Conservation (phyloP, 257 asterid genomes). For the Oldenlandia corymbosa region DNA sequence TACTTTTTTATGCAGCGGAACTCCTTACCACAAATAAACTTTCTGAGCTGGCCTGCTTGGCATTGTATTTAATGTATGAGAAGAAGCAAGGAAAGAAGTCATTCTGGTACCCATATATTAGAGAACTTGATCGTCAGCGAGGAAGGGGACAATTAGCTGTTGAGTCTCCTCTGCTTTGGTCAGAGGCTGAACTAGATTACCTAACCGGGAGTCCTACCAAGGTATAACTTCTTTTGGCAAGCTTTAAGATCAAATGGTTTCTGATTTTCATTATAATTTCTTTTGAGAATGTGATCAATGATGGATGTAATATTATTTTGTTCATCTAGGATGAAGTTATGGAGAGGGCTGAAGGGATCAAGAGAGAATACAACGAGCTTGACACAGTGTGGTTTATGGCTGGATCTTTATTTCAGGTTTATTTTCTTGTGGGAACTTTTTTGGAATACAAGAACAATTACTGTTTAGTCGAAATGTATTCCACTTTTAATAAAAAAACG, state of each 20-base stretch:
- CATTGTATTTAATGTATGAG: conserved; percentile 94
- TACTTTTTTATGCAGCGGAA: conserved; percentile 64
- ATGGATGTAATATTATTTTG: conserved; percentile 12
- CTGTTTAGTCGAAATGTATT: not conserved
- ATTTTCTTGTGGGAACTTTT: conserved; percentile 3
- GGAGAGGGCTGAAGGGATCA: conserved; percentile 87
- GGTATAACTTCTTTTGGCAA: conserved; percentile 36
- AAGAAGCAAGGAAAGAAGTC: conserved; percentile 95
- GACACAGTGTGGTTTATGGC: conserved; percentile 99
- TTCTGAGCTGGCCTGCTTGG: conserved; percentile 96
- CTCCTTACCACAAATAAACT: conserved; percentile 90
- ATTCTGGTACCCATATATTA: conserved; percentile 89
- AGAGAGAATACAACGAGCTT: conserved; percentile 90
- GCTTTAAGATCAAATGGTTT: not conserved
- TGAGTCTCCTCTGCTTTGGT: conserved; percentile 95
- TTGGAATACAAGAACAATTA: not conserved
- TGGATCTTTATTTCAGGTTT: conserved; percentile 89
- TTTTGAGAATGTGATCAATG: not conserved
- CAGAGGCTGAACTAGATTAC: conserved; percentile 78
- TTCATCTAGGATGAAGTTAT: conserved; percentile 64
- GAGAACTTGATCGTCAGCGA: conserved; percentile 93
- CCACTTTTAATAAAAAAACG: not conserved
- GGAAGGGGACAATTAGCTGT: conserved; percentile 99
- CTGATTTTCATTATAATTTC: not conserved
- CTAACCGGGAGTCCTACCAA: conserved; percentile 91